phyloP scores from a whole-genome alignment of 148 eudicot species.

The Nepenthes gracilis region DNA sequence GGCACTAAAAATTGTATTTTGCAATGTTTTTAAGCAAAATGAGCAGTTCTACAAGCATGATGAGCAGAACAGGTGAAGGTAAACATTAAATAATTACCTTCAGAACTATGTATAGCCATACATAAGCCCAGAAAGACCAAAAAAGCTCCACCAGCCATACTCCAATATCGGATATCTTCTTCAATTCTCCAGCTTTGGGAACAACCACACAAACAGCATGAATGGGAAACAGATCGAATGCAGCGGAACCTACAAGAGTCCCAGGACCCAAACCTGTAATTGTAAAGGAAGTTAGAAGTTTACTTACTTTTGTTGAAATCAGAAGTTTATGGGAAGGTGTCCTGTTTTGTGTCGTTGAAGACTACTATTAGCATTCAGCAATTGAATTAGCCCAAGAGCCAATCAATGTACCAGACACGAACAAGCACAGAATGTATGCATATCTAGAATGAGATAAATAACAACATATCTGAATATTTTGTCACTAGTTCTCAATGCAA shows the following conservation, averaged over 20 bases:
- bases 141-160: constrained; percentile 91
- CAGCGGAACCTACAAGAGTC: constrained; percentile 98
- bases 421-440: neutral
- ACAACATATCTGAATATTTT: neutral
- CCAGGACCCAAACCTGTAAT: constrained; percentile 91
- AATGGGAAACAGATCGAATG: constrained; percentile 89
- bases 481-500: neutral
- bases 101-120: constrained; percentile 79
- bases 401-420: neutral
- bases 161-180: constrained; percentile 89
- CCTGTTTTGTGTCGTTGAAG: no score
- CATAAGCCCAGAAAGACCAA: constrained; percentile 98
- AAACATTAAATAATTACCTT: constrained; percentile 33
- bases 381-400: neutral
- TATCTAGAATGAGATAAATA: no score
- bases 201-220: constrained; percentile 95
- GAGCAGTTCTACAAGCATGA: no score
- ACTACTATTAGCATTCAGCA: no score
- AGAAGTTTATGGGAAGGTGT: neutral
- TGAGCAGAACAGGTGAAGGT: neutral
- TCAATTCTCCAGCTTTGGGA: constrained; percentile 87
- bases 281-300: constrained; percentile 1
- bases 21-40: no score
- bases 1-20: no score
- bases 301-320: neutral